These are phyloP conservation scores for Alnus rubra DNA, from an alignment of 306 rosid genomes.

Conservation along the genomic window DNA sequence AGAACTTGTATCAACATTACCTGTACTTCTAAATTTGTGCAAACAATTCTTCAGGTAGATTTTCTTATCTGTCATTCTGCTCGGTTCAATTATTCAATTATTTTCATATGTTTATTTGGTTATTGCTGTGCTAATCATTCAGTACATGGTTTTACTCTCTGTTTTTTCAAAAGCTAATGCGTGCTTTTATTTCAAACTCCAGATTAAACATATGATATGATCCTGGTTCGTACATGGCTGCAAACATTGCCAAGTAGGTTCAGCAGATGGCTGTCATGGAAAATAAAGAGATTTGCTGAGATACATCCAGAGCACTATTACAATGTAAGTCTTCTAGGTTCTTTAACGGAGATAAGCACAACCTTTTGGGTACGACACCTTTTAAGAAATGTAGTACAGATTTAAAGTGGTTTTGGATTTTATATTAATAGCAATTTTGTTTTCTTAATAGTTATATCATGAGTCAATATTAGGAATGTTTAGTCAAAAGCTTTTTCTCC, in stretches of 20 bases:
- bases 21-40: constrained; percentile 87
- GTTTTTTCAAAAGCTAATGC: neutral
- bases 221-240: constrained; percentile 98
- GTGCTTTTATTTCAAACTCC: constrained; percentile 45
- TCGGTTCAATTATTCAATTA: neutral
- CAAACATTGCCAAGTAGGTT: constrained; percentile 70
- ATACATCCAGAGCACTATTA: constrained; percentile 73
- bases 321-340: constrained; percentile 37
- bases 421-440: neutral
- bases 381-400: neutral
- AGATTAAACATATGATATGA: constrained; percentile 66
- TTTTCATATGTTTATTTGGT: constrained; percentile 14
- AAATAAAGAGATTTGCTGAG: constrained; percentile 73
- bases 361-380: neutral
- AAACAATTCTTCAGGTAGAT: constrained; percentile 82
- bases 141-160: constrained; percentile 7
- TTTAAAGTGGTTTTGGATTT: neutral
- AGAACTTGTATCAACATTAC: constrained; percentile 89
- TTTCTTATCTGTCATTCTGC: neutral
- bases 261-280: constrained; percentile 77
- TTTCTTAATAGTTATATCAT: neutral
- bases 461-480: neutral
- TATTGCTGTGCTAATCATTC: constrained; percentile 4
- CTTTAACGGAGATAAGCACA: neutral
- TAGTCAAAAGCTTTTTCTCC: neutral